Base-by-base conservation (phyloP, 2,329 filamentous ascomycete genomes). In the Leptodontidium sp. region DNA sequence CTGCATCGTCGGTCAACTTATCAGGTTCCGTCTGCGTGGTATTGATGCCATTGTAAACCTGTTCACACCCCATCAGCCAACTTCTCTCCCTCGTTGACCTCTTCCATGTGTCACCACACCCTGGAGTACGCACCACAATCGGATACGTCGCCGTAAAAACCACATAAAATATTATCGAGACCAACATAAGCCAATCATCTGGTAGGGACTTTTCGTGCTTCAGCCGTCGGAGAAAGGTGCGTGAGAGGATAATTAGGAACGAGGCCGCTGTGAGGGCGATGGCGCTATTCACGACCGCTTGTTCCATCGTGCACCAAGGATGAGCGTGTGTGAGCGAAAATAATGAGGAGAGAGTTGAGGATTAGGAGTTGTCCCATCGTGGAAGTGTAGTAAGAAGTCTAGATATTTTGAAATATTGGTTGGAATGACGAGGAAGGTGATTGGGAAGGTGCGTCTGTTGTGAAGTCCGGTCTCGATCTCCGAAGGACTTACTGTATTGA, bases 171-270 rank as follows among this genome's bases (percentile, higher is more conserved):
- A 69, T 12, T n/a, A 70, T 64, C 12, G 72, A 61, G 38, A 49
- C 40, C 9, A 72, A 43, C 63, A 75, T 74, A 8, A 74, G n/a
- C 62, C 68, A 74, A 61, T 76, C 74, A 47, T 76, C 74, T 4
- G 50, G 40, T 29, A 68, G 58, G 47, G 72, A 70, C 2, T 52
- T 53, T 35, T 76, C 70, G 55, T 74, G 70, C 49, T 73, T 72
- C 21, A 76, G 64, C 12, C 67, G 66, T 29, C 73, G 71, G 4
- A 76, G 67, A 24, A 72, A 40, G 32, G 61, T 61, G 43, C 74
- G 64, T 6, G 58, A 64, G 38, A 74, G 66, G 47, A 76, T 71
- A 15, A 75, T 70, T 4, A 70, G 21, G 63, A 65, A 68, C 45
- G 72, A 72, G 9, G 67, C 29, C 17, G 66, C 66, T 2, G 71